These are phyloP conservation scores for Otatea glauca DNA, from an alignment of 176 grass and related monocot genomes.

Conservation along the genomic window DNA sequence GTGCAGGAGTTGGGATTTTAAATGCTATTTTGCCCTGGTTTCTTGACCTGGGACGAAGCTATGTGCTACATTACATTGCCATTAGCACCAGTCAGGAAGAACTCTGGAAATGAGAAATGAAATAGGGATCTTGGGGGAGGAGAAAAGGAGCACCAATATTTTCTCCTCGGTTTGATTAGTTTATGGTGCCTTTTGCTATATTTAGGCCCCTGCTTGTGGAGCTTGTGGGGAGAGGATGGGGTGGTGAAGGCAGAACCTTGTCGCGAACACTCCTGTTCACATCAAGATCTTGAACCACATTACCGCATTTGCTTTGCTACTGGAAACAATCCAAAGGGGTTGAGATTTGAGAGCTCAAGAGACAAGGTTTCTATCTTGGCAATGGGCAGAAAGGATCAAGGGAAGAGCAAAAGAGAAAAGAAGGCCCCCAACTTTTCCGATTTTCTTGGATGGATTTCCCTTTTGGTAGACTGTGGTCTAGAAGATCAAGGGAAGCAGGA, in stretches of 20 bases:
- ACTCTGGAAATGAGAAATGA: conserved; percentile 14
- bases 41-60: neutral
- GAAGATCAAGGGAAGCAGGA: neutral
- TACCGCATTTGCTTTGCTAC: neutral
- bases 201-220: conserved; percentile 35
- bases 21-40: neutral
- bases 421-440: neutral
- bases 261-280: neutral
- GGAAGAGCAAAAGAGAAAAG: neutral
- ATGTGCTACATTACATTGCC: conserved; percentile 23
- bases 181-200: conserved; percentile 25
- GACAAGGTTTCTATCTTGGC: neutral
- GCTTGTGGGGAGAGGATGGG: conserved; percentile 39
- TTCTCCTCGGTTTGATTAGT: neutral
- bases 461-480: conserved; percentile 32
- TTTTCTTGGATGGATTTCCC: neutral
- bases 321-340: neutral
- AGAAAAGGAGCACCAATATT: neutral
- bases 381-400: neutral
- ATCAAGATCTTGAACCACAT: neutral
- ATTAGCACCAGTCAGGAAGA: neutral
- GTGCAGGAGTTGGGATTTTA: neutral
- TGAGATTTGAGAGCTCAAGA: neutral
- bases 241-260: conserved; percentile 42
- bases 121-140: conserved; percentile 39